Conservation (phyloP, 805 yeast genomes). For the Torulaspora franciscae region DNA sequence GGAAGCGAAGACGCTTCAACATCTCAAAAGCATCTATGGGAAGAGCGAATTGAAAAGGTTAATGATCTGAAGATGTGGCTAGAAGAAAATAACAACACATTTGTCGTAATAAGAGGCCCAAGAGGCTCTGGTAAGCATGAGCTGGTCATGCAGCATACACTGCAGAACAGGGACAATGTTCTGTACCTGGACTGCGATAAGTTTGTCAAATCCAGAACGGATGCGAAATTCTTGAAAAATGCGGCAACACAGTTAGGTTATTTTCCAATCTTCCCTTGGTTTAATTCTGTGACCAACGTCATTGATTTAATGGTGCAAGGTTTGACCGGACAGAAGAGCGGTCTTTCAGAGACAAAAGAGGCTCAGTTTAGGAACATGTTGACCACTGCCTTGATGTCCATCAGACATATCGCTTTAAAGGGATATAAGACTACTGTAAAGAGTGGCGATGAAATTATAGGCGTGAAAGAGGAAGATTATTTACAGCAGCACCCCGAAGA, state of each 20-base stretch:
- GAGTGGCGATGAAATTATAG: conserved; percentile 32
- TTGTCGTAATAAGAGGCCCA: conserved; percentile 87
- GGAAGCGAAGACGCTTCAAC: conserved; percentile 32
- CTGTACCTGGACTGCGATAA: conserved; percentile 75
- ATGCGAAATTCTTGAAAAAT: conserved; percentile 57
- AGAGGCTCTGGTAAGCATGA: conserved; percentile 92
- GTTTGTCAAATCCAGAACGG: conserved; percentile 68
- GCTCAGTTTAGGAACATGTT: conserved; percentile 77
- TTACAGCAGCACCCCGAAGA: conserved; percentile 79
- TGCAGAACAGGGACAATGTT: conserved; percentile 55
- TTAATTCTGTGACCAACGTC: conserved; percentile 70
- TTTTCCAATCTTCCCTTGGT: conserved; percentile 91
- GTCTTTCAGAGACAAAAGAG: conserved; percentile 78
- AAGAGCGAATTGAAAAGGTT: conserved; percentile 62
- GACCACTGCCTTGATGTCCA: conserved; percentile 62
- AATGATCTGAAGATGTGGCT: conserved; percentile 73
- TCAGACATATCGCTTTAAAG: conserved; percentile 57
- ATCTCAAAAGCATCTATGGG: conserved; percentile 47
- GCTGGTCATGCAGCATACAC: conserved; percentile 62
- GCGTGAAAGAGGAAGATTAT: conserved; percentile 69
- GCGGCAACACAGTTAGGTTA: conserved; percentile 81
- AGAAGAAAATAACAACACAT: conserved; percentile 84
- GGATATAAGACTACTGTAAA: conserved; percentile 39
- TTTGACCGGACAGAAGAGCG: conserved; percentile 89
- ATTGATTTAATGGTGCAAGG: conserved; percentile 86